These are phyloP conservation scores for Laburnicola sp. DNA, from an alignment of 2,329 filamentous ascomycete genomes.

Conservation along the genomic window DNA sequence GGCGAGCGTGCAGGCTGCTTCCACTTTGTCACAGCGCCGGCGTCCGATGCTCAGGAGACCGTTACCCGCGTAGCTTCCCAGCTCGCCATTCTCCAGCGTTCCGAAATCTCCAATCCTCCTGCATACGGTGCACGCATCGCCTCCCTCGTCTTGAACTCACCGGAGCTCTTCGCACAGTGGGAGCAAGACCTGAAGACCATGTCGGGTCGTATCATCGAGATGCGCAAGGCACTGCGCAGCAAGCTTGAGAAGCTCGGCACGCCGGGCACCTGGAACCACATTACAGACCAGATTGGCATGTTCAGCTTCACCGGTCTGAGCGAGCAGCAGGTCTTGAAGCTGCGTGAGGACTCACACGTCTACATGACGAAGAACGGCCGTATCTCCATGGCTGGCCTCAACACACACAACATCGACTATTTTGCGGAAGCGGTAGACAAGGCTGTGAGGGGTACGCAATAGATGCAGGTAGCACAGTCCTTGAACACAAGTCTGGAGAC, in stretches of 20 bases:
- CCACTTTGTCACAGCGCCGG: conserved; percentile 82
- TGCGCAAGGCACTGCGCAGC: conserved; percentile 75
- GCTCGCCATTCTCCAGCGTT: conserved; percentile 90
- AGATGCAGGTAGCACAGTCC: conserved; percentile 11
- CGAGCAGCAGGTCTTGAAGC: conserved; percentile 71
- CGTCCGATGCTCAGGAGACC: conserved; percentile 65
- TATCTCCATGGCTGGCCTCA: conserved; percentile 98
- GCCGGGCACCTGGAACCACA: conserved; percentile 92
- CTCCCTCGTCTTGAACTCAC: conserved; percentile 79
- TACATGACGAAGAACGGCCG: conserved; percentile 98
- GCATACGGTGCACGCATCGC: conserved; percentile 92
- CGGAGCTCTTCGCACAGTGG: conserved; percentile 82
- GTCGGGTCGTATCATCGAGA: conserved; percentile 90
- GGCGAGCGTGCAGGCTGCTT: conserved; percentile 95
- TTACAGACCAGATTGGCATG: conserved; percentile 99
- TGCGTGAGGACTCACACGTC: conserved; percentile 72
- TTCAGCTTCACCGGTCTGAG: conserved; percentile 88
- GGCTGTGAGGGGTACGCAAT: conserved; percentile 66
- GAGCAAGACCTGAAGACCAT: conserved; percentile 88
- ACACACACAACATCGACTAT: conserved; percentile 89
- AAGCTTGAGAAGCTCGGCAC: conserved; percentile 84
- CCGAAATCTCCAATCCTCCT: conserved; percentile 95
- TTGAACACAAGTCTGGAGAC: too few relatives aligned
- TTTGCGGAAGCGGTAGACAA: conserved; percentile 87
- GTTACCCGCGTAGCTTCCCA: conserved; percentile 74